Base-by-base conservation (phyloP, 176 grass and related monocot genomes). In the Zea mays region DNA sequence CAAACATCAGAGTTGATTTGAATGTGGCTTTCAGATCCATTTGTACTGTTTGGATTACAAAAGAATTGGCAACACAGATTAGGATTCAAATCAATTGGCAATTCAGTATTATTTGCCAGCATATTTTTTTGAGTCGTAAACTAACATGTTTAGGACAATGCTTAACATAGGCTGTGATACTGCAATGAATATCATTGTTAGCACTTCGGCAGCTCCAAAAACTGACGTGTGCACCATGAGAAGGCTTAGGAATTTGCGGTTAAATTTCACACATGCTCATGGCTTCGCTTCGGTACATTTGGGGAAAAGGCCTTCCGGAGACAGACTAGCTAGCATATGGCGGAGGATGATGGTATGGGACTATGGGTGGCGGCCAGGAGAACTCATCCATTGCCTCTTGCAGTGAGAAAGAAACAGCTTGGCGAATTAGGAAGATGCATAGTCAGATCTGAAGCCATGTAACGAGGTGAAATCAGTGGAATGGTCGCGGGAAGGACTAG, bases 11-110 rank as follows among this genome's bases (percentile, higher is more conserved):
- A 27, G 27, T 20, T 65, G 10, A 64, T 2, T 77, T 77, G 44
- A 65, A 77, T 39, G 35, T 77, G 58, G 34, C 13, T 14, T 64
- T 4, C 59, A 39, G 33, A 49, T 77, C 42, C 43, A 77, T 19
- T 41, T 73, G 4, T 41, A 73, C 33, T 37, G 5, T 62, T 47
- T 76, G 6, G 42, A 62, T 34, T 36, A 62, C 19, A 11, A 63
- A 63, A 76, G 13, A 64, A 63, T 63, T 64, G 10, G 5, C 34
- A 27, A 27, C 27, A 49, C 36, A 45, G 48, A 17, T 64, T 64
- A 38, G 4, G 12, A 48, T 9, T 11, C 13, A 76, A 76, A 63
- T 62, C 40, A 47, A 75, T 34, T 48, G 9, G 54, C 54, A 57
- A 20, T 27, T 39, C 36, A 51, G 1, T 51, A 6, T 71, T 71